phyloP scores from a whole-genome alignment of 768 basidiomycete species.

The Russula sp. region DNA sequence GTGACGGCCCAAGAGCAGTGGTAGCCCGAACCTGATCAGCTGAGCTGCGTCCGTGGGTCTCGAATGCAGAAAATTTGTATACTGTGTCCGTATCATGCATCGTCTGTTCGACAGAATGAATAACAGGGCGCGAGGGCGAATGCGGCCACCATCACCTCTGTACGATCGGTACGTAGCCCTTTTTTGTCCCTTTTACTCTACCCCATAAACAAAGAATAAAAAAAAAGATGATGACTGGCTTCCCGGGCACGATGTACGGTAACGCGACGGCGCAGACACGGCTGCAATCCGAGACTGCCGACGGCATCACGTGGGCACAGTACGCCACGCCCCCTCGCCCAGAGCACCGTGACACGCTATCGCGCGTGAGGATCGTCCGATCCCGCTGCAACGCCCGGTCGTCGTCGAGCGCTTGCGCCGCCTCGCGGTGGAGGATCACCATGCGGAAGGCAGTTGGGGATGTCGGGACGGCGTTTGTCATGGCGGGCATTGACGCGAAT shows the following conservation, averaged over 20 bases:
- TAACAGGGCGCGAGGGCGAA: constrained; percentile 21
- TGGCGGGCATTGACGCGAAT: constrained; percentile 49
- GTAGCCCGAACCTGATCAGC: too few relatives aligned
- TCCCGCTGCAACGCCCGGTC: too few relatives aligned
- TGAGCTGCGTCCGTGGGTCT: too few relatives aligned
- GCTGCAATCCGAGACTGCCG: constrained; percentile 78
- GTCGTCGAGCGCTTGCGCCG: constrained; percentile 68
- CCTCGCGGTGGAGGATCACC: constrained; percentile 66
- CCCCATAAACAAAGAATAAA: neutral
- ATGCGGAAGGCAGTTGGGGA: constrained; percentile 77
- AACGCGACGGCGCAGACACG: constrained; percentile 53
- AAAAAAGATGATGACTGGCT: constrained; percentile 28
- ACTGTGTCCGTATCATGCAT: too few relatives aligned
- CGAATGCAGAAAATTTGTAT: too few relatives aligned
- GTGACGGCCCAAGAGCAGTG: too few relatives aligned
- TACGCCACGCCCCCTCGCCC: constrained; percentile 36
- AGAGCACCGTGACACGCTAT: constrained; percentile 32
- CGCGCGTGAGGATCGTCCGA: constrained; percentile 51
- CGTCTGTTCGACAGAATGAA: too few relatives aligned
- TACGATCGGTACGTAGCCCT: constrained; percentile 5
- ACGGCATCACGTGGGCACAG: constrained; percentile 65
- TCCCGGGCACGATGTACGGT: constrained; percentile 68
- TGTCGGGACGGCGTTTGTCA: constrained; percentile 68
- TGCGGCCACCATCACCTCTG: constrained; percentile 39
- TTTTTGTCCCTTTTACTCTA: neutral